Evolutionary conservation across 192 early-diverging fungal species (phyloP).

Genomic region (Gonapodya sp.): DNA sequence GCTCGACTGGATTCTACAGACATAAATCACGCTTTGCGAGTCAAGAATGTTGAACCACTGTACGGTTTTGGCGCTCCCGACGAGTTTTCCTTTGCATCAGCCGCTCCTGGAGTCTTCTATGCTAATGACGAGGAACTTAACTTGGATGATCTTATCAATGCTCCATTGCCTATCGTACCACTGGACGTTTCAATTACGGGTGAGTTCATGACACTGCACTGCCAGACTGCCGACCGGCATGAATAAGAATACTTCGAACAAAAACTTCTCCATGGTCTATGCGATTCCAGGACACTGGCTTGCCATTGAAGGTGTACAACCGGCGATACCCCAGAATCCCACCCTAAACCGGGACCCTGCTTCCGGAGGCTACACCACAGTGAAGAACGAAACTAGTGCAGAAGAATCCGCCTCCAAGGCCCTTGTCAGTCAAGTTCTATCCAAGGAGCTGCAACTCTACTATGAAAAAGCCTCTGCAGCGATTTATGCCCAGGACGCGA

Average conservation of each 20-base stretch:
- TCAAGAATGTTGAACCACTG: constrained; percentile 89
- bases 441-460: constrained; percentile 88
- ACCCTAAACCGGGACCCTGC: constrained; percentile 40
- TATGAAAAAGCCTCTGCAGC: constrained; percentile 83
- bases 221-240: background rate
- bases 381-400: background rate
- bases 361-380: constrained; percentile 3
- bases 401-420: constrained; percentile 33
- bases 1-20: constrained; percentile 72
- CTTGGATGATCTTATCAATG: constrained; percentile 76
- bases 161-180: constrained; percentile 82
- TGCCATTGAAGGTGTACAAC: constrained; percentile 99
- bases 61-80: constrained; percentile 75
- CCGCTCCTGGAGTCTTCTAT: constrained; percentile 67
- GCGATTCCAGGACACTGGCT: constrained; percentile 95
- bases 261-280: too few species aligned
- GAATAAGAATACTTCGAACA: too few species aligned
- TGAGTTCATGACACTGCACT: constrained; percentile 14
- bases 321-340: constrained; percentile 92
- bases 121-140: constrained; percentile 90
- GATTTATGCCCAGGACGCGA: constrained; percentile 47
- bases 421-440: constrained; percentile 81
- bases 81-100: constrained; percentile 60
- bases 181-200: constrained; percentile 76
- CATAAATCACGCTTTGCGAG: constrained; percentile 80